Percentiles rank a stretch among this genome's conserved stretches.
Evolutionary conservation across 2,329 filamentous ascomycete genomes (phyloP).

Genomic region (Rutstroemia sydowiana): DNA sequence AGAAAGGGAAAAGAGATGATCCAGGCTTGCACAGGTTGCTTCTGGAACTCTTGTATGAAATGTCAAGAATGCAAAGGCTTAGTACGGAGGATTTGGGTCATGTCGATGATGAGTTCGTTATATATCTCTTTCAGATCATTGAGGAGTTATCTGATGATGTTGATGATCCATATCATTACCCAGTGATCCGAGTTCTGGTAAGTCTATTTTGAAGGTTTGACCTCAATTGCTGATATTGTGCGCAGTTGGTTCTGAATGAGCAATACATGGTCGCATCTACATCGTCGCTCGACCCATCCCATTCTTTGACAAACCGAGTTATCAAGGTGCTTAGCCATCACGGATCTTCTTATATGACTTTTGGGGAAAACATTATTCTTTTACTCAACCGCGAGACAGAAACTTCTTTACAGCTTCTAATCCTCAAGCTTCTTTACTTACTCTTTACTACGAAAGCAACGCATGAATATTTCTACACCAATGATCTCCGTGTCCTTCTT

Average conservation of each 20-base stretch:
- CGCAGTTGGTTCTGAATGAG: slow-evolving; percentile 89
- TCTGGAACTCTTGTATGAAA: slow-evolving; percentile 89
- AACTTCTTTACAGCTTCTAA: slow-evolving; percentile 89
- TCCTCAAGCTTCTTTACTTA: slow-evolving; percentile 89
- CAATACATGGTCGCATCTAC: slow-evolving; percentile 86
- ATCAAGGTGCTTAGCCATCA: slow-evolving; percentile 82
- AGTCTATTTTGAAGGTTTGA: slow-evolving; percentile 29
- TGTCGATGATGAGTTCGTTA: slow-evolving; percentile 74
- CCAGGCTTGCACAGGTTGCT: slow-evolving; percentile 70
- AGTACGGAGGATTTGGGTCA: slow-evolving; percentile 68
- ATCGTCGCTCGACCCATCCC: slow-evolving; percentile 23
- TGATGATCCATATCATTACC: slow-evolving; percentile 91
- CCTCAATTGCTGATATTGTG: slow-evolving; percentile 16
- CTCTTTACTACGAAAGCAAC: slow-evolving; percentile 88
- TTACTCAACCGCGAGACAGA: slow-evolving; percentile 92
- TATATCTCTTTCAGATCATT: slow-evolving; percentile 78
- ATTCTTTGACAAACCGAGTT: slow-evolving; percentile 78
- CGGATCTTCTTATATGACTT: slow-evolving; percentile 79
- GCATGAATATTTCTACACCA: slow-evolving; percentile 98
- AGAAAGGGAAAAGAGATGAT: slow-evolving; percentile 56
- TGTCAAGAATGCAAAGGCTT: slow-evolving; percentile 84
- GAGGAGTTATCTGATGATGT: slow-evolving; percentile 81
- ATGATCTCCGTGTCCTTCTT: slow-evolving; percentile 86
- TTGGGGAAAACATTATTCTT: slow-evolving; percentile 95
- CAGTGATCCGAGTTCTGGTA: slow-evolving; percentile 86